phyloP scores from a whole-genome alignment of 78 protist species.

The Bodo saltans region DNA sequence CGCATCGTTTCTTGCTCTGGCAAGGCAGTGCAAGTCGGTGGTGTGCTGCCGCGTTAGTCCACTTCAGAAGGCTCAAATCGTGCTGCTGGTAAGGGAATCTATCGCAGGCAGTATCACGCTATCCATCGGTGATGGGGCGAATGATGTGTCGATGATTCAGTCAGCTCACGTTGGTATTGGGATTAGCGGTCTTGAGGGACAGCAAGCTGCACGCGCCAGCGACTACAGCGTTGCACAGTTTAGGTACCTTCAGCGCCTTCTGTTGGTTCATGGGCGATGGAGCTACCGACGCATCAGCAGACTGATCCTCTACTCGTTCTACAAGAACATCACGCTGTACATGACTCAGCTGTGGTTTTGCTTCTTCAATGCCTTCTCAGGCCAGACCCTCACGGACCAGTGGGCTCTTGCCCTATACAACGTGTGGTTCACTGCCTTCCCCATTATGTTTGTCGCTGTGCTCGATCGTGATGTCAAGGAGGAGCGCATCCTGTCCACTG shows the following conservation, averaged over 20 bases:
- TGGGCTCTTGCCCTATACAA: constrained; percentile 59
- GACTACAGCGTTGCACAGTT: constrained; percentile 74
- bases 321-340: constrained; percentile 75
- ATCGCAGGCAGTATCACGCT: constrained; percentile 53
- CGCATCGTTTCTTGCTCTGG: constrained; percentile 56
- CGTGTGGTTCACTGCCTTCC: constrained; percentile 53
- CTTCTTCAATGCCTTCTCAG: constrained; percentile 16
- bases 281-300: constrained; percentile 58
- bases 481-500: not conserved
- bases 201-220: constrained; percentile 56
- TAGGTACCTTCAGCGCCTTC: constrained; percentile 38
- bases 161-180: constrained; percentile 73
- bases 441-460: constrained; percentile 48
- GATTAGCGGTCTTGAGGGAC: constrained; percentile 57
- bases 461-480: constrained; percentile 43
- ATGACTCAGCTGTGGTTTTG: constrained; percentile 17
- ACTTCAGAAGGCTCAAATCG: constrained; percentile 72
- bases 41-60: constrained; percentile 86
- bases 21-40: constrained; percentile 57
- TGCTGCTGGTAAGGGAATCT: constrained; percentile 45
- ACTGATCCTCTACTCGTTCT: constrained; percentile 71
- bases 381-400: constrained; percentile 38
- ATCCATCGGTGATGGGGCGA: constrained; percentile 77
- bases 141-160: constrained; percentile 79
- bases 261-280: constrained; percentile 63